Base-by-base conservation (phyloP, 1,139 yeast genomes). In the Candida sp. region DNA sequence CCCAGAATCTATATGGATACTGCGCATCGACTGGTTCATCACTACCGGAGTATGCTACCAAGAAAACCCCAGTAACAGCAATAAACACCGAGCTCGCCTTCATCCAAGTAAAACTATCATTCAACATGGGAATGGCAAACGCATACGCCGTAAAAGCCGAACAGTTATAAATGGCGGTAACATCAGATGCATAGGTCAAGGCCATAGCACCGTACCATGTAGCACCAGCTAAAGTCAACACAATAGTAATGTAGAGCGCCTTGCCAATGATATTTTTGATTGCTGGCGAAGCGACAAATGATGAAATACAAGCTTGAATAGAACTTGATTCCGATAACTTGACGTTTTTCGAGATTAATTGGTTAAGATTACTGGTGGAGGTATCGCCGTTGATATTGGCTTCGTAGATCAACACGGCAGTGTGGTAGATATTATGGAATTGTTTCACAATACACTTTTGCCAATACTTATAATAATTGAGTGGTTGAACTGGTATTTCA, bases 141-240 rank as follows among this genome's bases (percentile, higher is more conserved):
- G 88, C 79, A 57, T 89, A 84, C 0, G 96, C 96, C 5, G 91
- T 84, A 59, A 89, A 88, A 0, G 96, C 95, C 9, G 91, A 84
- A 57, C 95, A 87, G 65, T 89, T 89, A 65, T 88, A 89, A 49
- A 89, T 89, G 7, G 96, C 96, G 3, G 96, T 88, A 25, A 89
- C 84, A 57, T 89, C 96, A 2, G 90, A 76, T 0, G 96, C 89
- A 34, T 90, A 86, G 1, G 96, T 84, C 61, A 87, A 65, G 25
- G 83, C 73, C 81, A 89, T 87, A 5, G 96, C 84, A 15, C 87
- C 79, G 58, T 87, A 89, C 97, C 97, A 89, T 1, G 96, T 82
- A 35, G 79, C 71, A 1, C 95, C 96, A 0, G 96, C 96, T 4
- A 81, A 51, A 8, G 87, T 87, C 47, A 89, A 70, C 5, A 88